Percentiles rank a stretch among this genome's conserved stretches.
These are phyloP conservation scores for Sporisorium graminicola DNA, from an alignment of 1,284 basidiomycete genomes.

Conservation along the genomic window DNA sequence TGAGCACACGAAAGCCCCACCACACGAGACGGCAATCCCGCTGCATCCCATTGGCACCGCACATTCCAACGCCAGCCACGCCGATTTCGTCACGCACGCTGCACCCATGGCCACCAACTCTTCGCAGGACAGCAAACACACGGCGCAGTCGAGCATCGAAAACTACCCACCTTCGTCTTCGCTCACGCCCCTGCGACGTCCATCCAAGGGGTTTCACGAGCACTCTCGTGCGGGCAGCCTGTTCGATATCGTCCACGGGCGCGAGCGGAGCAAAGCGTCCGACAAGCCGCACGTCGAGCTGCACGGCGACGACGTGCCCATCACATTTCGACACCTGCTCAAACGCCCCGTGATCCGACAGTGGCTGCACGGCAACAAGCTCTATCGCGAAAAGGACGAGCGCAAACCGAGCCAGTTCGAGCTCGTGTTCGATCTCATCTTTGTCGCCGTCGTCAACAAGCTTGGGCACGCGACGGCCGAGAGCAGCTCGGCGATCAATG, in stretches of 20 bases:
- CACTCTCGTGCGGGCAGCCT: slow-evolving; percentile 26
- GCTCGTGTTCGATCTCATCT: slow-evolving; percentile 68
- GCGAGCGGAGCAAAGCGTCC: slow-evolving; percentile 11
- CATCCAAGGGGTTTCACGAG: slow-evolving; percentile 20
- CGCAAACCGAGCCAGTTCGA: slow-evolving; percentile 66
- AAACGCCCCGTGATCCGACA: slow-evolving; percentile 68
- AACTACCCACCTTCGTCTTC: not conserved
- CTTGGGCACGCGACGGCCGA: slow-evolving; percentile 63
- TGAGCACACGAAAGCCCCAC: not conserved
- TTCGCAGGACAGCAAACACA: slow-evolving; percentile 22
- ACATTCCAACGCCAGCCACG: slow-evolving; percentile 5
- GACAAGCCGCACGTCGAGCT: slow-evolving; percentile 40
- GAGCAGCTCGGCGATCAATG: slow-evolving; percentile 59
- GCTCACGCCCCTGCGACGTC: slow-evolving; percentile 22
- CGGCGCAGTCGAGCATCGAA: slow-evolving; percentile 7
- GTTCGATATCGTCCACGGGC: slow-evolving; percentile 45
- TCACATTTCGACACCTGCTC: slow-evolving; percentile 61
- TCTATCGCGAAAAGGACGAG: slow-evolving; percentile 66
- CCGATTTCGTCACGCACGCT: slow-evolving; percentile 16
- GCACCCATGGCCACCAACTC: slow-evolving; percentile 26
- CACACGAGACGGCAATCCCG: slow-evolving; percentile 17
- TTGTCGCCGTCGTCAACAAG: slow-evolving; percentile 59
- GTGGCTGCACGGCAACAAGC: slow-evolving; percentile 64
- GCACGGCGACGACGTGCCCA: slow-evolving; percentile 59
- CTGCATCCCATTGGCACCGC: slow-evolving; percentile 13